Percentiles rank a stretch among this genome's conserved stretches.
Conservation (phyloP, 2,329 filamentous ascomycete species). For the Macrophomina tecta region DNA sequence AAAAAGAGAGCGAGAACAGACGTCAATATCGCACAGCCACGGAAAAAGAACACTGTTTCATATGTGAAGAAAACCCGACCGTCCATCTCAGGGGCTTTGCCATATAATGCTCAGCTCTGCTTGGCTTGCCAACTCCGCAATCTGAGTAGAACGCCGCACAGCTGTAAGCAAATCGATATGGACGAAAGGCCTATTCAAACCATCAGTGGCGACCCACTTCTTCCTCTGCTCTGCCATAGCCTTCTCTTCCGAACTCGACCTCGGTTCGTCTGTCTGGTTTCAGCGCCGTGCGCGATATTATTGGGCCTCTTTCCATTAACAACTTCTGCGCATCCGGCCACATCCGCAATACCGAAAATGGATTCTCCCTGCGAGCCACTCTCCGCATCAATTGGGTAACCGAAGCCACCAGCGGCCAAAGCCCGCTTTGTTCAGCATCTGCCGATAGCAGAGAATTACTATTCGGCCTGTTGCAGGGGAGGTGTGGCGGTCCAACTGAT, state of each 20-base stretch:
- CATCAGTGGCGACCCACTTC: slow-evolving; percentile 31
- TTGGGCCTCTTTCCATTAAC: neutral
- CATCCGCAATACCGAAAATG: neutral
- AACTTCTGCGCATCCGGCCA: slow-evolving; percentile 29
- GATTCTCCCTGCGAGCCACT: neutral
- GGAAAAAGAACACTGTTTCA: too few species aligned
- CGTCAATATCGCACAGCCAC: too few species aligned
- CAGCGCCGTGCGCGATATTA: neutral
- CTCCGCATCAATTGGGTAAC: slow-evolving; percentile 42
- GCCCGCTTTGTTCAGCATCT: slow-evolving; percentile 65
- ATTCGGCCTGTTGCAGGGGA: slow-evolving; percentile 44
- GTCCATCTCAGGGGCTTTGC: too few species aligned
- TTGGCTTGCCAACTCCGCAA: slow-evolving; percentile 59
- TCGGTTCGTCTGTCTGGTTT: neutral
- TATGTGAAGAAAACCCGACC: too few species aligned
- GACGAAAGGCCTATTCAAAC: slow-evolving; percentile 65
- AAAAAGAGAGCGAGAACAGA: too few species aligned
- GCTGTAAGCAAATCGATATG: slow-evolving; percentile 39
- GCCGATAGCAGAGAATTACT: slow-evolving; percentile 58
- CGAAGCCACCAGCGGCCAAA: slow-evolving; percentile 61
- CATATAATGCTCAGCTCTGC: neutral
- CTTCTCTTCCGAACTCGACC: neutral
- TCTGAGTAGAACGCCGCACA: slow-evolving; percentile 78
- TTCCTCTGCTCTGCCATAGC: neutral
- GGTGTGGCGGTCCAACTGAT: slow-evolving; percentile 60